Evolutionary conservation across 2,329 filamentous ascomycete genomes (phyloP).

Genomic region (Nigrospora oryzae): DNA sequence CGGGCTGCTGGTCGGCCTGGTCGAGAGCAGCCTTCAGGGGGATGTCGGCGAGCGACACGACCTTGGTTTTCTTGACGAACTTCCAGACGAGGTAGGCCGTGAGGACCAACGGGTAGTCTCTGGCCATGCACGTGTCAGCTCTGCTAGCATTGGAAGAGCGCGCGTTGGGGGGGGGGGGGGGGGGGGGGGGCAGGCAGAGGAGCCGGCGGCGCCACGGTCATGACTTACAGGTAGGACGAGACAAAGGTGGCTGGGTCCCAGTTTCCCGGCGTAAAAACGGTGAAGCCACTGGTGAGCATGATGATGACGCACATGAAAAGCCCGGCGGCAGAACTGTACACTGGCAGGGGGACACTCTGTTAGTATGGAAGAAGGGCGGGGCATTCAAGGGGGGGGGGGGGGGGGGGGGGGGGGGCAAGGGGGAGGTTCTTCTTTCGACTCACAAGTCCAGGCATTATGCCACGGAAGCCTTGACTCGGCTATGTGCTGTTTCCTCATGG

Average conservation of each 20-base stretch:
- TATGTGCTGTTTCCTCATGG: constrained; percentile 47
- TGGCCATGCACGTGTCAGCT: constrained; percentile 12
- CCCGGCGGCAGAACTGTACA: constrained; percentile 51
- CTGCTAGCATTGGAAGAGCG: constrained; percentile 2
- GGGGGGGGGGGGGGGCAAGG: not conserved
- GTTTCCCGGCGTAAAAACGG: constrained; percentile 49
- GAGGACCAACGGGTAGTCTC: constrained; percentile 52
- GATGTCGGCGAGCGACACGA: constrained; percentile 40
- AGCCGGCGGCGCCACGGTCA: no score
- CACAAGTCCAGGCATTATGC: constrained; percentile 55
- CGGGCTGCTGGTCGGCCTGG: constrained; percentile 28
- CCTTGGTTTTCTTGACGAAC: constrained; percentile 51
- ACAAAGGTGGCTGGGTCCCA: constrained; percentile 51
- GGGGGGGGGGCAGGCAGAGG: no score
- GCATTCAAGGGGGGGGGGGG: not conserved
- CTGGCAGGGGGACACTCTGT: constrained; percentile 19
- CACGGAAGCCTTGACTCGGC: constrained; percentile 43
- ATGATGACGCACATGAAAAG: constrained; percentile 55
- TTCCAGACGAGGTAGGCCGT: constrained; percentile 56
- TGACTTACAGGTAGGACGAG: constrained; percentile 51
- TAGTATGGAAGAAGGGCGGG: not conserved
- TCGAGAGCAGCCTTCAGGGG: constrained; percentile 43
- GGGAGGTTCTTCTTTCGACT: constrained; percentile 13
- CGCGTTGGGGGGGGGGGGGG: not conserved
- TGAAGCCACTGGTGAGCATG: constrained; percentile 62